Evolutionary conservation across 441 rosid genomes (phyloP).

Genomic region (Pelargonium cotyledonis): DNA sequence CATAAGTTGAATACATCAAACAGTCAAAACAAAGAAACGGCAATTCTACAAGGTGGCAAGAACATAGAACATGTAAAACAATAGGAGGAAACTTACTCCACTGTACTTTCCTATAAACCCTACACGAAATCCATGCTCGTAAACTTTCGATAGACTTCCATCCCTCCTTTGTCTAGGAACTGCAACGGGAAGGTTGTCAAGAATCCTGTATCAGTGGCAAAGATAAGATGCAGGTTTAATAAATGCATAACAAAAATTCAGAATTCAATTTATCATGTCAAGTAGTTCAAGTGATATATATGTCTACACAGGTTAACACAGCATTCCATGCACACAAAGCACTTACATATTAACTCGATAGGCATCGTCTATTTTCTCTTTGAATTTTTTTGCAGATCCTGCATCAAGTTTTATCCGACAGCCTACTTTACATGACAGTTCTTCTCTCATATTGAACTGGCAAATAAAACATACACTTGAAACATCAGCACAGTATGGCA

Average conservation of each 20-base stretch:
- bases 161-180: slow-evolving; percentile 20
- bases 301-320: no score
- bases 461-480: neutral
- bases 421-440: slow-evolving; percentile 7
- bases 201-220: slow-evolving; percentile 8
- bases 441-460: slow-evolving; percentile 18
- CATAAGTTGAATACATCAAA: neutral
- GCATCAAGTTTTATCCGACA: slow-evolving; percentile 14
- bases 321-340: no score
- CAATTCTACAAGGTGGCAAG: no score
- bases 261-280: no score
- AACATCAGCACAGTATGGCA: no score
- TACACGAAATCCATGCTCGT: slow-evolving; percentile 18
- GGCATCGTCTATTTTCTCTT: slow-evolving; percentile 18
- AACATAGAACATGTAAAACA: no score
- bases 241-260: neutral
- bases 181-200: slow-evolving; percentile 23
- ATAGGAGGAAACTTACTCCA: slow-evolving; percentile 6
- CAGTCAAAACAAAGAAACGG: no score
- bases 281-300: no score
- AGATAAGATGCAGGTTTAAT: neutral
- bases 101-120: slow-evolving; percentile 14
- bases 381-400: slow-evolving; percentile 13
- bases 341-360: slow-evolving; percentile 22
- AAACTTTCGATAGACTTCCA: slow-evolving; percentile 10